These are phyloP conservation scores for Leccinellum luteum DNA, from an alignment of 768 basidiomycete genomes.

Conservation along the genomic window DNA sequence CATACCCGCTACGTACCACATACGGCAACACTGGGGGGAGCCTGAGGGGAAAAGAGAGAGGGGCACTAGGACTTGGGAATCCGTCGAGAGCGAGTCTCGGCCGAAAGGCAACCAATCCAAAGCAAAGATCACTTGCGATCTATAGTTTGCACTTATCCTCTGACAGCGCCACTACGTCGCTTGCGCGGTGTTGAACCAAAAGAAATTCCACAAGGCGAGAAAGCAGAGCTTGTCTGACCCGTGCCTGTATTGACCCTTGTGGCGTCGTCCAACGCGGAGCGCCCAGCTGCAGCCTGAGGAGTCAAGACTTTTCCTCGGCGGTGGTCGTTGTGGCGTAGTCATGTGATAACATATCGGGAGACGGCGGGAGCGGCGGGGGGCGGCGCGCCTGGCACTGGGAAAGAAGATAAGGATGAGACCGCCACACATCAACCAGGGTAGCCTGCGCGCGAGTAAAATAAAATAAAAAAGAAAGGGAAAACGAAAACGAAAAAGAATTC, in stretches of 20 bases:
- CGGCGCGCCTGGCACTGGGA: constrained; percentile 10
- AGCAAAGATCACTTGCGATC: neutral
- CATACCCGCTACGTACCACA: neutral
- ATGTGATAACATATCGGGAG: neutral
- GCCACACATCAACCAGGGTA: constrained; percentile 11
- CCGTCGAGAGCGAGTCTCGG: neutral
- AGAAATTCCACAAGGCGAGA: neutral
- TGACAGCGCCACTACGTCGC: neutral
- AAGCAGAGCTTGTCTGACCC: constrained; percentile 1
- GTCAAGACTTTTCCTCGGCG: neutral
- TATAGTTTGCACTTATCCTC: neutral
- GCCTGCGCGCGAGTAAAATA: constrained; percentile 15
- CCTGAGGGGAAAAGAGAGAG: neutral
- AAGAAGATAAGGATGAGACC: neutral
- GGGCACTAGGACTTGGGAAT: neutral
- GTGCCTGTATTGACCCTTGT: constrained; percentile 2
- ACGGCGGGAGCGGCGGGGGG: neutral
- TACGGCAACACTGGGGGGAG: neutral
- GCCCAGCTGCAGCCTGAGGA: neutral
- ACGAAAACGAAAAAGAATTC: neutral
- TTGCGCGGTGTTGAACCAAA: neutral
- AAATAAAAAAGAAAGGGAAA: neutral
- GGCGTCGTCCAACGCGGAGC: neutral
- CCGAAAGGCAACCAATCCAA: neutral
- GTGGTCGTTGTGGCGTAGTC: constrained; percentile 17